phyloP scores from a whole-genome alignment of 2,329 filamentous ascomycete genomes.

The Aspergillus japonicus region DNA sequence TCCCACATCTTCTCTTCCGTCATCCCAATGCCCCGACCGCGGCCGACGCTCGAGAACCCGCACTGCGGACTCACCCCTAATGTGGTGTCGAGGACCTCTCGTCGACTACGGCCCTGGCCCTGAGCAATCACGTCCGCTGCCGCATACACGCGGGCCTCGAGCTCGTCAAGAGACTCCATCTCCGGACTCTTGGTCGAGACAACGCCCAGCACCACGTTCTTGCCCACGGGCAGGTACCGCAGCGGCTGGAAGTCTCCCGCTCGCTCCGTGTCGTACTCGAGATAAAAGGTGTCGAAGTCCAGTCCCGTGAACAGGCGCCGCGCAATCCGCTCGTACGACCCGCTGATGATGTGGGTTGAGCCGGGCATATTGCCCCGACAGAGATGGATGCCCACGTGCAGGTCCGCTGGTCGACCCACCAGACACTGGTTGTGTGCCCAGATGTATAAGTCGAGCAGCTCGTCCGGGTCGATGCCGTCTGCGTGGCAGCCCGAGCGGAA shows the following conservation, averaged over 20 bases:
- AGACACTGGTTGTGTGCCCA: constrained; percentile 69
- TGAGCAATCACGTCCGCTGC: constrained; percentile 65
- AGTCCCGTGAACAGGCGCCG: constrained; percentile 59
- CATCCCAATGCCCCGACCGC: constrained; percentile 58
- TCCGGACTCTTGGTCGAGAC: constrained; percentile 59
- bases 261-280: constrained; percentile 63
- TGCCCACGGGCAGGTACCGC: constrained; percentile 54
- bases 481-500: neutral
- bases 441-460: constrained; percentile 69
- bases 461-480: constrained; percentile 55
- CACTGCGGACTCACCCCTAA: constrained; percentile 66
- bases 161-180: constrained; percentile 58
- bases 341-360: constrained; percentile 52
- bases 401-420: constrained; percentile 58
- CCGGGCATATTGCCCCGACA: constrained; percentile 63
- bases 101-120: constrained; percentile 58
- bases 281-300: constrained; percentile 61
- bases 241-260: constrained; percentile 63
- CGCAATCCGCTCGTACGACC: constrained; percentile 63
- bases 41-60: constrained; percentile 60
- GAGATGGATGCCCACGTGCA: constrained; percentile 72
- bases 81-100: constrained; percentile 61
- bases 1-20: constrained; percentile 65
- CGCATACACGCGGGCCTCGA: constrained; percentile 53
- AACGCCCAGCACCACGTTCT: constrained; percentile 59